Evolutionary conservation across 331 rosid genomes (phyloP), one percentile per base, ranked within the genome.

Genomic region (Spiraea crenata): DNA sequence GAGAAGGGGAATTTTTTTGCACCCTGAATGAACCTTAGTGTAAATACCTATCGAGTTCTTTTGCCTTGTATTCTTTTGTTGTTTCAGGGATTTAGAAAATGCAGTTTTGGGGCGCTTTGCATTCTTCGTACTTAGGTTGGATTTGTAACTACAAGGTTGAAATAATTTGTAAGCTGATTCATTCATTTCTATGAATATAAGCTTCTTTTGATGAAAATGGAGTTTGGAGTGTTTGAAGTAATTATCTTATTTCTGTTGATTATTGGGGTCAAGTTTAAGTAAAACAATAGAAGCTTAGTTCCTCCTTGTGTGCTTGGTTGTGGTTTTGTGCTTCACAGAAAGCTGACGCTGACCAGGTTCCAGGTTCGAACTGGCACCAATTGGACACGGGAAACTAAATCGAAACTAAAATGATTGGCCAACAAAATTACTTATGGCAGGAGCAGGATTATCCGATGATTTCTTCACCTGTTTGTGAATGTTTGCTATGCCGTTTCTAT

Each of bases 391-490:
- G n/a, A n/a, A n/a, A n/a, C n/a, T n/a, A n/a, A n/a, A n/a, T n/a
- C n/a, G n/a, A n/a, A n/a, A n/a, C n/a, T n/a, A n/a, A n/a, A n/a
- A n/a, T n/a, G n/a, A n/a, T n/a, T n/a, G n/a, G n/a, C n/a, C n/a
- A n/a, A n/a, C n/a, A n/a, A n/a, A n/a, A n/a, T n/a, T n/a, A 42
- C 47, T 6, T 6, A 42, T 86, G 25, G 38, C 10, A 70, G 77
- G 73, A 74, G 69, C 82, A 48, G 39, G 31, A 40, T 46, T 79
- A 70, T 71, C 82, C 34, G 89, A 73, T 49, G 81, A 49, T 81
- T 67, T 82, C 76, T 65, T 66, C 35, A 55, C 79, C 19, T 63
- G 41, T 67, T 73, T 62, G 63, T 73, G 16, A 44, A 40, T 67
- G 67, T 77, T 69, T 70, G 77, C 85, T 34, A 50, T 66, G 72